Evolutionary conservation across 2,329 filamentous ascomycete genomes (phyloP).

Genomic region (Botrytis galanthina): DNA sequence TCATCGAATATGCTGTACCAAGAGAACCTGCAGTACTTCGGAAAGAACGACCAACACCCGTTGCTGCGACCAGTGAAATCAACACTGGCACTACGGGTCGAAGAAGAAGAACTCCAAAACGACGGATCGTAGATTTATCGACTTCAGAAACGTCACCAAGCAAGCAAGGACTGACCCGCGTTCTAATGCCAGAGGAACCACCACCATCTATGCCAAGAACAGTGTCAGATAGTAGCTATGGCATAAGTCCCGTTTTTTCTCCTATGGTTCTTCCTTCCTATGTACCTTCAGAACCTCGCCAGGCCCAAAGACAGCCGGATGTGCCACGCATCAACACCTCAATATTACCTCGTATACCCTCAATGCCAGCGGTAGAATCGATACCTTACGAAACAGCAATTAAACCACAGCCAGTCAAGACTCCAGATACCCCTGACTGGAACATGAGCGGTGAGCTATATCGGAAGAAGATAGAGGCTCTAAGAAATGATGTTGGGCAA

Average conservation of each 20-base stretch:
- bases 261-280: constrained; percentile 35
- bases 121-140: constrained; percentile 63
- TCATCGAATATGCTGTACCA: constrained; percentile 53
- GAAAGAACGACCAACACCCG: constrained; percentile 55
- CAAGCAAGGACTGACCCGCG: constrained; percentile 27
- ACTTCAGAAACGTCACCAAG: constrained; percentile 42
- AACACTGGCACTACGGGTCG: constrained; percentile 56
- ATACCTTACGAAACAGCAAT: constrained; percentile 30
- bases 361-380: constrained; percentile 34
- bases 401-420: constrained; percentile 24
- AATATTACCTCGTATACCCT: constrained; percentile 33
- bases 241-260: constrained; percentile 36
- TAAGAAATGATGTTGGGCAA: constrained; percentile 81
- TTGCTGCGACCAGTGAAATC: constrained; percentile 55
- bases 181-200: constrained; percentile 31
- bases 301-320: constrained; percentile 31
- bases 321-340: constrained; percentile 35
- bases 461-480: constrained; percentile 79
- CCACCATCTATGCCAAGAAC: constrained; percentile 20
- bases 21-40: constrained; percentile 53
- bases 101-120: constrained; percentile 58
- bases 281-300: constrained; percentile 34
- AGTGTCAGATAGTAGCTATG: constrained; percentile 34
- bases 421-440: constrained; percentile 52
- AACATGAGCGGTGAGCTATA: constrained; percentile 74